Percentiles rank a stretch among this genome's conserved stretches.
These are phyloP conservation scores for Crepidotus variabilis DNA, from an alignment of 768 basidiomycete genomes.

Conservation along the genomic window DNA sequence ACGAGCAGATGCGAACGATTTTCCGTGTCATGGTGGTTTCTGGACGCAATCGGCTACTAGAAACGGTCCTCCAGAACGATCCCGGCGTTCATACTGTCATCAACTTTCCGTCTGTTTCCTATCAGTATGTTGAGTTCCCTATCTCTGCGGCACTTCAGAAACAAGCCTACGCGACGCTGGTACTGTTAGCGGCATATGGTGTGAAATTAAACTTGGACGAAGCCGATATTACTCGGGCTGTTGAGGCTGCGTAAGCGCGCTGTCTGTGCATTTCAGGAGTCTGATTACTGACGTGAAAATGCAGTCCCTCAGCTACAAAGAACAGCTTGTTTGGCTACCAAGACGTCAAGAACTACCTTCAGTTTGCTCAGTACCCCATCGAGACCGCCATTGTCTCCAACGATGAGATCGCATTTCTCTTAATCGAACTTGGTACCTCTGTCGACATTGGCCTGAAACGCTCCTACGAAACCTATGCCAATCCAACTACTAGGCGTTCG, in stretches of 20 bases:
- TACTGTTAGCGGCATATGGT: slow-evolving; percentile 36
- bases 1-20: slow-evolving; percentile 33
- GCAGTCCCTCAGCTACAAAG: slow-evolving; percentile 14
- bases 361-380: slow-evolving; percentile 26
- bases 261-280: background rate
- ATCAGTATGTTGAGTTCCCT: slow-evolving; percentile 28
- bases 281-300: background rate
- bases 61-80: slow-evolving; percentile 37
- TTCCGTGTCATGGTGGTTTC: slow-evolving; percentile 34
- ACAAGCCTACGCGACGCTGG: slow-evolving; percentile 31
- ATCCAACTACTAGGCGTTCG: slow-evolving; percentile 18
- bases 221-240: slow-evolving; percentile 32
- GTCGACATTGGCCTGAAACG: slow-evolving; percentile 28
- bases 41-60: slow-evolving; percentile 33
- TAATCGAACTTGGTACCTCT: slow-evolving; percentile 34
- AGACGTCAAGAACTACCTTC: slow-evolving; percentile 19
- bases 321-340: slow-evolving; percentile 17
- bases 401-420: slow-evolving; percentile 35
- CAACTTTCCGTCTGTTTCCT: slow-evolving; percentile 31
- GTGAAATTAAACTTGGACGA: slow-evolving; percentile 30
- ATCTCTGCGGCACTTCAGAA: slow-evolving; percentile 31
- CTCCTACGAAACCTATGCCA: slow-evolving; percentile 15
- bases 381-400: slow-evolving; percentile 32
- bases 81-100: slow-evolving; percentile 34
- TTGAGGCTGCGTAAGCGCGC: slow-evolving; percentile 27